Base-by-base conservation (phyloP, 2,329 filamentous ascomycete species). In the Xylaria sp. region DNA sequence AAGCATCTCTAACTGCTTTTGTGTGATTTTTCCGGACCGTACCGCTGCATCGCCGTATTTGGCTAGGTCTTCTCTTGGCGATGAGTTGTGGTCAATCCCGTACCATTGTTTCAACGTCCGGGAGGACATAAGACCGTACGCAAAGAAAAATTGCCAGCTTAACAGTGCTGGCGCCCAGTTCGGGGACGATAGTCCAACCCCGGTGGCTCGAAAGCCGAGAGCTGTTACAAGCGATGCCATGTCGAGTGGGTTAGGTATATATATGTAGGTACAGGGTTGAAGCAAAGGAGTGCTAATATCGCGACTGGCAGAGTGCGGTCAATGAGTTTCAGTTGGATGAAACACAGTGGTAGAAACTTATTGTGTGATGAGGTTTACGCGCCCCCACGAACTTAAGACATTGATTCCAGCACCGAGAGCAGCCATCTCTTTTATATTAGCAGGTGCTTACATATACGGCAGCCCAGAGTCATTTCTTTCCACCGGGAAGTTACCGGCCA, bases 41-140 rank as follows among this genome's bases (percentile, higher is more conserved):
- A 85, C 80, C 9, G 82, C 82, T 5, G 73, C 75, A 2, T 81
- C 79, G 61, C 83, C 84, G 73, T 83, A 85, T 71, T 82, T 83
- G 60, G 65, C 71, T 2, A 86, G 75, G 71, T 86, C 84, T 66
- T 84, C 78, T 25, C 84, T 79, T 0, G 84, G 84, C 47, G 79
- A 81, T 25, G 75, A 78, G 54, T 86, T 82, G 75, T 86, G 83
- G 75, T 86, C 84, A 69, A 85, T 74, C 29, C 81, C 79, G 74
- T 81, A 80, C 64, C 72, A 74, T 66, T 80, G 74, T 68, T 85
- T 85, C 21, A 81, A 75, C 6, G 77, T 76, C n/a, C 83, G 82
- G 1, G 82, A 79, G 42, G 82, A 81, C 32, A 84, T 77, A 10
- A 83, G 21, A 16, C 77, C 78, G 76, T 85, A 85, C 10, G 83